A percentile compares a stretch with the other conserved stretches of the same genome.
phyloP scores from a whole-genome alignment of 2,329 filamentous ascomycete species.

The Alternaria sp. region DNA sequence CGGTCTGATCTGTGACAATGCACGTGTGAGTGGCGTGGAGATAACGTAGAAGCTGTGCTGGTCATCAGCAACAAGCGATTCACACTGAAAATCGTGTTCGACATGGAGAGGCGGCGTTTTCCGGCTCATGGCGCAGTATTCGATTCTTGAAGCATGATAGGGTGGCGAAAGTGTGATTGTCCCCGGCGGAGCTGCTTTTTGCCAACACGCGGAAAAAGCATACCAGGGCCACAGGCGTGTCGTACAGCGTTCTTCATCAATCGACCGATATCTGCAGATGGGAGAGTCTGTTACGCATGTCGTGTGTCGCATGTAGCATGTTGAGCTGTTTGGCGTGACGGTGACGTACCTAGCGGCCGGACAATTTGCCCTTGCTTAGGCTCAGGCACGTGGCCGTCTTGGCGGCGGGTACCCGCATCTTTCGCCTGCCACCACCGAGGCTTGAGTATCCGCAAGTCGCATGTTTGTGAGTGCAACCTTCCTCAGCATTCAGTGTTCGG shows the following conservation, averaged over 20 bases:
- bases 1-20: not conserved
- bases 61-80: slow-evolving; percentile 75
- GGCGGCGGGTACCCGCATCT: not conserved
- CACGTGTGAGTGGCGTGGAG: not conserved
- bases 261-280: not conserved
- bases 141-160: slow-evolving; percentile 59
- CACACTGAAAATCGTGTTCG: slow-evolving; percentile 72
- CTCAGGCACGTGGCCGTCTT: slow-evolving; percentile 7
- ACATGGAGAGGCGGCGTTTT: slow-evolving; percentile 69
- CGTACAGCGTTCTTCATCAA: not conserved
- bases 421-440: not conserved
- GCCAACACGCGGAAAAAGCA: not conserved
- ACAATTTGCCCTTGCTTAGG: not conserved
- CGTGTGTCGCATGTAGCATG: not conserved
- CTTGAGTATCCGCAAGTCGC: not conserved
- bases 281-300: not conserved
- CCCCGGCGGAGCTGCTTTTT: not conserved
- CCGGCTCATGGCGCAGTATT: slow-evolving; percentile 77
- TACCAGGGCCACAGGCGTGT: not conserved
- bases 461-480: not conserved
- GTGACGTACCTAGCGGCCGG: not conserved
- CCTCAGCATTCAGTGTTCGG: not conserved
- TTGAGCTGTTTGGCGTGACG: not conserved
- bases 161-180: not conserved
- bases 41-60: slow-evolving; percentile 67